Percentiles rank a stretch among this genome's conserved stretches.
phyloP scores from a whole-genome alignment of 768 basidiomycete species.

The Suillus placidus region DNA sequence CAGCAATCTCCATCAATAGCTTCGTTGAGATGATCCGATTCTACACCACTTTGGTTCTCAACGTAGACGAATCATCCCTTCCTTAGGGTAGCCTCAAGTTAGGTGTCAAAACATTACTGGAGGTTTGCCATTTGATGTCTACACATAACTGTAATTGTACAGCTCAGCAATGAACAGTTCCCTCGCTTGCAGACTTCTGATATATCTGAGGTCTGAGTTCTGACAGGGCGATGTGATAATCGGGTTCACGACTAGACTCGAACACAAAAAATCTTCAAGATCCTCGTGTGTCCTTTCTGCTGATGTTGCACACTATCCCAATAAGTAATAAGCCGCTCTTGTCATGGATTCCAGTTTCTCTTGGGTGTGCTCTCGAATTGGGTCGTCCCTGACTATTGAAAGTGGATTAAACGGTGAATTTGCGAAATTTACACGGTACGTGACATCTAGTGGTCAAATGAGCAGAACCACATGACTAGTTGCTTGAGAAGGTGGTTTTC shows the following conservation, averaged over 20 bases:
- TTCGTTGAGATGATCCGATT: constrained; percentile 71
- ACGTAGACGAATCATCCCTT: constrained; percentile 57
- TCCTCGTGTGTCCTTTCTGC: neutral
- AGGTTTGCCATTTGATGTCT: neutral
- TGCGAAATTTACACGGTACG: neutral
- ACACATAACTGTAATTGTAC: neutral
- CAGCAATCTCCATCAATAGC: constrained; percentile 51
- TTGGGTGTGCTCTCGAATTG: constrained; percentile 31
- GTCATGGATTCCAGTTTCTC: neutral
- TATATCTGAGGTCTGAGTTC: neutral
- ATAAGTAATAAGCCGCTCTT: neutral
- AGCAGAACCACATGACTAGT: neutral
- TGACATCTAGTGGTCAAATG: neutral
- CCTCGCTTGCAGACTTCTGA: neutral
- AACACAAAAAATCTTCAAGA: neutral
- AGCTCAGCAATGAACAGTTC: neutral
- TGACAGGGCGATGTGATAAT: neutral
- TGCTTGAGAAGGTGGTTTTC: constrained; percentile 1
- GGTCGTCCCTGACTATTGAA: neutral
- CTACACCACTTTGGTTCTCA: constrained; percentile 65
- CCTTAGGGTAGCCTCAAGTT: constrained; percentile 2
- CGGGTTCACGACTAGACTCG: neutral
- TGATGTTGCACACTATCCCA: neutral
- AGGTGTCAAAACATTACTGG: neutral
- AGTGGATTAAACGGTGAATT: neutral